A percentile compares a stretch with the other conserved stretches of the same genome.
Conservation (phyloP, 2,329 filamentous ascomycete species). For the Diaporthe sp. region DNA sequence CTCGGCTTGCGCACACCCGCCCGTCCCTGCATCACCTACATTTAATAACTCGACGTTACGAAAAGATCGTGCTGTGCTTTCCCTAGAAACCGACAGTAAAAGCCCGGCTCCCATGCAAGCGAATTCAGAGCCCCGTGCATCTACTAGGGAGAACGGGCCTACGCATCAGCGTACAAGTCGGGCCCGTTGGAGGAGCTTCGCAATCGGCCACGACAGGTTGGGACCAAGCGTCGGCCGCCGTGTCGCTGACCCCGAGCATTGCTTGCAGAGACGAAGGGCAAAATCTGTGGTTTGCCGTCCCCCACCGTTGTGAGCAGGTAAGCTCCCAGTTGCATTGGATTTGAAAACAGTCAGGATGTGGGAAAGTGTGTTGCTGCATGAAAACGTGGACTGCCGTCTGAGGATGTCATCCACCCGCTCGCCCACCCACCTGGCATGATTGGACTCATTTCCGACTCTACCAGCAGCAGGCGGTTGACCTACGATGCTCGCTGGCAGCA, state of each 20-base stretch:
- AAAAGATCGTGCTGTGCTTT: neutral
- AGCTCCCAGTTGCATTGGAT: neutral
- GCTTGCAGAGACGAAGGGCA: neutral
- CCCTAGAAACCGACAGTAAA: neutral
- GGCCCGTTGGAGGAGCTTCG: neutral
- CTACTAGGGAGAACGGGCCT: neutral
- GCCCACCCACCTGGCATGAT: neutral
- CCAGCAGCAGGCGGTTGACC: conserved; percentile 6
- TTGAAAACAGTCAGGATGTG: neutral
- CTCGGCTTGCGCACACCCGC: conserved; percentile 12
- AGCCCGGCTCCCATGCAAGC: neutral
- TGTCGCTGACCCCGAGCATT: conserved; percentile 2
- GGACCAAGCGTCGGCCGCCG: conserved; percentile 15
- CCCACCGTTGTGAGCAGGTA: neutral
- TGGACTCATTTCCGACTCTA: neutral
- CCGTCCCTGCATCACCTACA: conserved; percentile 1
- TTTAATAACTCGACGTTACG: neutral
- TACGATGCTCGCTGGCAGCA: neutral
- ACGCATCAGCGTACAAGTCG: neutral
- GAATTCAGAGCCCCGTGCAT: neutral
- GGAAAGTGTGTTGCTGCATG: conserved; percentile 5
- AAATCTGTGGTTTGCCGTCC: neutral
- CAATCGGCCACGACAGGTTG: neutral
- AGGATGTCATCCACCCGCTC: conserved; percentile 3
- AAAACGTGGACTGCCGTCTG: neutral